These are phyloP conservation scores for Macrolepiota dolichaula DNA, from an alignment of 768 basidiomycete species.

Conservation along the genomic window DNA sequence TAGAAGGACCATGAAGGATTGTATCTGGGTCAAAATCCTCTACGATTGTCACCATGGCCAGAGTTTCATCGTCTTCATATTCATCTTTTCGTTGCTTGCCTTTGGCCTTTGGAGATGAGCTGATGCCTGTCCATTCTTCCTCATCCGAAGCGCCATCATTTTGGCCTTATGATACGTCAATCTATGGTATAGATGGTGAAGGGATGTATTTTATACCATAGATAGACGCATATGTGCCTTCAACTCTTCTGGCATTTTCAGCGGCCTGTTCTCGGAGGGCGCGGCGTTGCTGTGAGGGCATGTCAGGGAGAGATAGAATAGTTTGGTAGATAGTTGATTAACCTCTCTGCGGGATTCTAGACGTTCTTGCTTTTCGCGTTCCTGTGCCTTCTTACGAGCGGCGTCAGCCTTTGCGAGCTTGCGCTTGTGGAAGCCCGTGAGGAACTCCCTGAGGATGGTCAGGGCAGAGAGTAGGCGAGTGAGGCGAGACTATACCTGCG, in stretches of 20 bases:
- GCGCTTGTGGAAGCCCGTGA: conserved; percentile 93
- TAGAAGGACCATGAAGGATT: conserved; percentile 45
- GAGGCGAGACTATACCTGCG: conserved; percentile 49
- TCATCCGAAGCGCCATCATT: conserved; percentile 30
- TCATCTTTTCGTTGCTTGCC: conserved; percentile 55
- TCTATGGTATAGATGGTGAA: conserved; percentile 10
- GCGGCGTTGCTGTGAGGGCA: conserved; percentile 59
- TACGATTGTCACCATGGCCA: conserved; percentile 87
- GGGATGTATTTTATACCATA: conserved; percentile 31
- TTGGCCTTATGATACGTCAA: conserved; percentile 10
- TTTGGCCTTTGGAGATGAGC: conserved; percentile 24
- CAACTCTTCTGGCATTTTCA: conserved; percentile 75
- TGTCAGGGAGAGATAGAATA: conserved; percentile 15
- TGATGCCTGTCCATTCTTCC: conserved; percentile 47
- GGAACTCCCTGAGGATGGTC: conserved; percentile 61
- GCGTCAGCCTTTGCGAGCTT: conserved; percentile 83
- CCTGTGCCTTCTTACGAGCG: conserved; percentile 66
- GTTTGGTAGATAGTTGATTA: conserved; percentile 18
- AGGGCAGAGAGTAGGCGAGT: conserved; percentile 10
- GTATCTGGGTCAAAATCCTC: conserved; percentile 85
- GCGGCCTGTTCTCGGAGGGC: conserved; percentile 73
- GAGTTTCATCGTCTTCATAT: conserved; percentile 79
- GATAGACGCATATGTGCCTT: conserved; percentile 63
- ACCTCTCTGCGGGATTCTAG: conserved; percentile 80
- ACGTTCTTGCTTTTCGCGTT: conserved; percentile 74